phyloP scores from a whole-genome alignment of 306 rosid genomes.

The Acacia melanoxylon region DNA sequence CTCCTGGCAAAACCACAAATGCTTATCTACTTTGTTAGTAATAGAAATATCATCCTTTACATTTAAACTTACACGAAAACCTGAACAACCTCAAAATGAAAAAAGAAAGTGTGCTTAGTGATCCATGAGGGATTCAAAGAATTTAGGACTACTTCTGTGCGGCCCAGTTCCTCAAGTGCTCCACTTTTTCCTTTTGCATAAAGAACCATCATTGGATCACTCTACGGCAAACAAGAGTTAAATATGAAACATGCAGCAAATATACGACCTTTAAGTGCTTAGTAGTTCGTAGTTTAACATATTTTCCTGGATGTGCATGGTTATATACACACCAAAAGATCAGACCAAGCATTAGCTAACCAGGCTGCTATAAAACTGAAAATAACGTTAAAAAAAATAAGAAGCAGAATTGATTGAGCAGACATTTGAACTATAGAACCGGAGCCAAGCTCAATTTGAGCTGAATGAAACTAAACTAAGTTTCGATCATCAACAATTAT shows the following conservation, averaged over 20 bases:
- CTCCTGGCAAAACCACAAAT: conserved; percentile 23
- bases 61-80: conserved; percentile 67
- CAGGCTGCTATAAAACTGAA: not conserved
- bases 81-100: conserved; percentile 77
- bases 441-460: conserved; percentile 8
- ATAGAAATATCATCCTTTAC: conserved; percentile 19
- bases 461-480: conserved; percentile 7
- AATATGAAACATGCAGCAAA: conserved; percentile 1
- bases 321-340: not conserved
- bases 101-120: conserved; percentile 53
- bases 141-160: conserved; percentile 76
- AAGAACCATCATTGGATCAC: conserved; percentile 73
- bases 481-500: not conserved
- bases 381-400: not conserved
- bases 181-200: conserved; percentile 70
- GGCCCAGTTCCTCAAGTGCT: conserved; percentile 64
- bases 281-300: not conserved
- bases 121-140: conserved; percentile 75
- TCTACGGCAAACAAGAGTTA: conserved; percentile 42
- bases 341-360: conserved; percentile 8
- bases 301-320: not conserved
- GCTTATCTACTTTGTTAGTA: conserved; percentile 17
- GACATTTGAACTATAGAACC: not conserved
- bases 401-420: not conserved
- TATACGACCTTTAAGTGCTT: not conserved